A percentile compares a stretch with the other conserved stretches of the same genome.
Evolutionary conservation across 2,329 filamentous ascomycete species (phyloP).

Genomic region (Claviceps arundinis): DNA sequence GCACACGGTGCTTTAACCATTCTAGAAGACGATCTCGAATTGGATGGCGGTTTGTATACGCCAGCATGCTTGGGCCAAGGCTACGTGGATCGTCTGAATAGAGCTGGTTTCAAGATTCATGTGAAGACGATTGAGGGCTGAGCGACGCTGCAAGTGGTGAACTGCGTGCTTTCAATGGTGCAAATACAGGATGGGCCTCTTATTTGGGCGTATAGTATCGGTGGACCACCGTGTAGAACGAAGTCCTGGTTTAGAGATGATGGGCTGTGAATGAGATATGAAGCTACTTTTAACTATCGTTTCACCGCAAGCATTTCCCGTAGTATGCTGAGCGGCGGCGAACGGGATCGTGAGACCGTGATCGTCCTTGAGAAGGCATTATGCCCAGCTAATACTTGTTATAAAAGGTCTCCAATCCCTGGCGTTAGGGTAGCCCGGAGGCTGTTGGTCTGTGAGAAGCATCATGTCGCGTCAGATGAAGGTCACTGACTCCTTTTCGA

Average conservation of each 20-base stretch:
- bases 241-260: too few species aligned
- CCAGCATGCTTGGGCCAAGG: slow-evolving; percentile 56
- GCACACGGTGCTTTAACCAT: slow-evolving; percentile 53
- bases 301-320: too few species aligned
- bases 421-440: too few species aligned
- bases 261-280: too few species aligned
- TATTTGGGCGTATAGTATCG: too few species aligned
- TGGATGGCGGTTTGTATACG: slow-evolving; percentile 58
- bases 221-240: too few species aligned
- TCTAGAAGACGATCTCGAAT: slow-evolving; percentile 44
- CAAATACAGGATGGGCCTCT: not conserved
- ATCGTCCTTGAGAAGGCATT: too few species aligned
- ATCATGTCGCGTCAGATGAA: not conserved
- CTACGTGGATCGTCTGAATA: slow-evolving; percentile 49
- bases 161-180: not conserved
- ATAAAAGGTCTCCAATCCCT: too few species aligned
- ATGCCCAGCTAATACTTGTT: too few species aligned
- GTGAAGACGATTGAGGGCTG: slow-evolving; percentile 21
- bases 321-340: too few species aligned
- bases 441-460: not conserved
- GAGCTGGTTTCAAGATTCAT: slow-evolving; percentile 50
- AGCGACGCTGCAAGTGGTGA: slow-evolving; percentile 11
- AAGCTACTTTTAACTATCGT: too few species aligned
- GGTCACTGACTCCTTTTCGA: not conserved
- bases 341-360: too few species aligned